Evolutionary conservation across 805 yeast species (phyloP), one percentile per base, ranked within the genome.

Genomic region (Blastobotrys attinorum): DNA sequence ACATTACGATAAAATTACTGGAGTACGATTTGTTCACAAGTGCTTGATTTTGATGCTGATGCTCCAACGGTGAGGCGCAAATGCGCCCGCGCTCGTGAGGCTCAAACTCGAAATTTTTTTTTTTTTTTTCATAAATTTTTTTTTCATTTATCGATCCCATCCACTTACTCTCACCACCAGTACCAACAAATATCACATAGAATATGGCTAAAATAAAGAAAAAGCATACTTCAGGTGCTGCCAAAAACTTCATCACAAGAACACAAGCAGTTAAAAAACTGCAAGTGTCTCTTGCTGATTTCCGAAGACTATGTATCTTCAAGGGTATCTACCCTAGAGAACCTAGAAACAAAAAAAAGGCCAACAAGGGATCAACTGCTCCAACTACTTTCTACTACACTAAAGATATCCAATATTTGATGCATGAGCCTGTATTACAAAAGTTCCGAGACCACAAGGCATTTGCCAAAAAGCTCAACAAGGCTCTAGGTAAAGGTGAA

Each of bases 261-360:
- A 82, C 96, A 0, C 96, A 87, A 64, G 98, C 98, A 3, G 82
- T 92, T 40, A 81, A 82, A 65, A 87, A 82, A 62, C 71, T 92
- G 49, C 98, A 92, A 66, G 83, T 92, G 22, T 83, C 97, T 2
- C 72, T 92, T 40, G 97, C 97, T 10, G 98, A 92, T 67, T 92
- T 92, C 76, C 62, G 72, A 69, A 79, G 98, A 59, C 74, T 92
- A 60, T 92, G 98, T 74, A 92, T 92, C 62, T 87, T 92, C 75
- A 92, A 92, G 65, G 98, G 98, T 42, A 89, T 92, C 51, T 92
- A 87, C 62, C 98, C 98, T 43, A 78, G 98, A 63, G 97, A 88
- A 61, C 97, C 97, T 38, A 73, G 89, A 56, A 87, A 86, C 66
- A 92, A 89, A 70, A 87, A 83, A 78, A 89, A 87, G 73, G 96